Percentiles rank a stretch among this genome's conserved stretches.
Conservation (phyloP, 345 rosid species). For the Salix purpurea region DNA sequence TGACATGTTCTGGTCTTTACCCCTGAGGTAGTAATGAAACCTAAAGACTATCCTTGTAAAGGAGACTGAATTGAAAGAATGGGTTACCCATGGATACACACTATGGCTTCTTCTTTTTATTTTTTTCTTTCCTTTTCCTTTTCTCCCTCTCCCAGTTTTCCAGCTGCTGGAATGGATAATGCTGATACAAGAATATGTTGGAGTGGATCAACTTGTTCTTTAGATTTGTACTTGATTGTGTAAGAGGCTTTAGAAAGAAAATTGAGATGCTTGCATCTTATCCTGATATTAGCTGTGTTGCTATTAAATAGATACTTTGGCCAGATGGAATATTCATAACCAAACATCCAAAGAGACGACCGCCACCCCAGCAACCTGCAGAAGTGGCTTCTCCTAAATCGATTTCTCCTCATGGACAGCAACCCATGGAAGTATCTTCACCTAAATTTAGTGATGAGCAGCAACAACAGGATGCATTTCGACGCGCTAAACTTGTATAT, state of each 20-base stretch:
- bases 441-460: conserved; percentile 52
- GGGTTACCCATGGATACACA: too few species aligned
- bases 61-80: too few species aligned
- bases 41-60: too few species aligned
- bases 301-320: conserved; percentile 76
- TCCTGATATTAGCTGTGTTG: conserved; percentile 7
- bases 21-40: too few species aligned
- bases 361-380: conserved; percentile 21
- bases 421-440: conserved; percentile 38
- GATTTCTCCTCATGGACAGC: conserved; percentile 27
- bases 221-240: neutral
- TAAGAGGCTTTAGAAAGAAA: neutral
- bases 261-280: neutral
- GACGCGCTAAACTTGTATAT: conserved; percentile 83
- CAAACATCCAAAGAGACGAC: conserved; percentile 81
- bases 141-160: neutral
- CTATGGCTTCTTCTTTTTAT: neutral
- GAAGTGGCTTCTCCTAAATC: conserved; percentile 9
- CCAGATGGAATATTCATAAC: conserved; percentile 97
- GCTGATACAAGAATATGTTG: neutral
- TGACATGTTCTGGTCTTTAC: too few species aligned
- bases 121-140: neutral
- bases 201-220: neutral
- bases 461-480: conserved; percentile 62
- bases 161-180: neutral